Conservation (phyloP, 2,329 filamentous ascomycete species). For the Aspergillus aculeatus region DNA sequence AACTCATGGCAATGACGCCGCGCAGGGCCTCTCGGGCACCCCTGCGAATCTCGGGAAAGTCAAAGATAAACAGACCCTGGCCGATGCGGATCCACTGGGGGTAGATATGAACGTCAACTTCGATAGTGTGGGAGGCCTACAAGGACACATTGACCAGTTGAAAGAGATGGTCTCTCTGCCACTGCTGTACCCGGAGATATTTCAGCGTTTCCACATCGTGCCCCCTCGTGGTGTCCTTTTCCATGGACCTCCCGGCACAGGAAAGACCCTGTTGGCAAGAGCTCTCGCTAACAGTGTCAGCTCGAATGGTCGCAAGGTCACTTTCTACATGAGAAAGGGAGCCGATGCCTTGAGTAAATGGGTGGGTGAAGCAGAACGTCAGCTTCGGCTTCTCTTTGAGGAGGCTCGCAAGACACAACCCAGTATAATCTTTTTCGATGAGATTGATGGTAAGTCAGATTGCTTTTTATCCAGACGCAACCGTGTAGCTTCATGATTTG, state of each 20-base stretch:
- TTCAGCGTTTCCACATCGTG: constrained; percentile 85
- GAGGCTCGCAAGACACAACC: constrained; percentile 94
- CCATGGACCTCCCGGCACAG: constrained; percentile 93
- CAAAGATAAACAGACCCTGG: constrained; percentile 86
- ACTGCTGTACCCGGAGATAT: constrained; percentile 90
- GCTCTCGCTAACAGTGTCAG: constrained; percentile 90
- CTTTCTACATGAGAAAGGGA: constrained; percentile 99
- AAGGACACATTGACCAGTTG: constrained; percentile 91
- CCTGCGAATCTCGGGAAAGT: constrained; percentile 88
- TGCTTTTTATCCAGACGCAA: neutral
- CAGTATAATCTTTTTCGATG: constrained; percentile 99
- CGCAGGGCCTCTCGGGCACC: constrained; percentile 57
- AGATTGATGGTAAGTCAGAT: constrained; percentile 73
- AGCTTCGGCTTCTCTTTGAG: constrained; percentile 88
- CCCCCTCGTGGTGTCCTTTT: constrained; percentile 94
- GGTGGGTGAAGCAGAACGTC: constrained; percentile 97
- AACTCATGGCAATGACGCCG: constrained; percentile 56
- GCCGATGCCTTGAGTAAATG: constrained; percentile 97
- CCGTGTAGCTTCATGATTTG: neutral
- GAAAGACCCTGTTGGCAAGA: constrained; percentile 93
- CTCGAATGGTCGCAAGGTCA: constrained; percentile 87
- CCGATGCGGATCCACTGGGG: constrained; percentile 90
- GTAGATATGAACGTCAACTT: constrained; percentile 93
- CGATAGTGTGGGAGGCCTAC: constrained; percentile 86
- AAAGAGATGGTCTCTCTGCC: constrained; percentile 99